A percentile compares a stretch with the other conserved stretches of the same genome.
These are phyloP conservation scores for Ceraceosorus bombacis DNA, from an alignment of 1,284 basidiomycete genomes.

Conservation along the genomic window DNA sequence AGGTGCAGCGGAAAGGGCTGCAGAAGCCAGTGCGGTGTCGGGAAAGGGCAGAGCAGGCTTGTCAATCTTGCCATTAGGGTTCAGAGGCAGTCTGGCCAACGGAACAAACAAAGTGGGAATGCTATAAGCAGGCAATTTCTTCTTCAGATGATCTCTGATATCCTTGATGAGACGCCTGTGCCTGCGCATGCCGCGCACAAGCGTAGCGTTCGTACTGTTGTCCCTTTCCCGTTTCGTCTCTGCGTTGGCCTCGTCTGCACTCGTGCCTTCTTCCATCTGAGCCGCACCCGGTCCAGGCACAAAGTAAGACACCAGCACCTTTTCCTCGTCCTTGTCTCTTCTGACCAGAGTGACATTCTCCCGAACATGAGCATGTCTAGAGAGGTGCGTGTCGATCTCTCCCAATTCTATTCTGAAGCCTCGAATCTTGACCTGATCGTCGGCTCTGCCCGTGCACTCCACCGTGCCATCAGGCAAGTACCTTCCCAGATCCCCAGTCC, in stretches of 20 bases:
- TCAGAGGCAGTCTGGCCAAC: slow-evolving; percentile 87
- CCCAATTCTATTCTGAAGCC: slow-evolving; percentile 98
- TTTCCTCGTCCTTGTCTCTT: slow-evolving; percentile 98
- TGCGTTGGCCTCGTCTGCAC: slow-evolving; percentile 51
- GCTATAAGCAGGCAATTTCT: slow-evolving; percentile 72
- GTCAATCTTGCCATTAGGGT: slow-evolving; percentile 98
- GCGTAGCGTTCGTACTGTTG: slow-evolving; percentile 13
- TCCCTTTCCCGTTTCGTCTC: slow-evolving; percentile 9
- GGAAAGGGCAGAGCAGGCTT: slow-evolving; percentile 98
- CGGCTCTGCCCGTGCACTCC: slow-evolving; percentile 93
- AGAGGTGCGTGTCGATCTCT: slow-evolving; percentile 94
- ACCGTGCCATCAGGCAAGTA: slow-evolving; percentile 89
- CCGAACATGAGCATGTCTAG: slow-evolving; percentile 81
- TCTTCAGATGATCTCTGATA: slow-evolving; percentile 90
- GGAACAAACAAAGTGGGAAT: slow-evolving; percentile 62
- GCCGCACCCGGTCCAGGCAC: slow-evolving; percentile 73
- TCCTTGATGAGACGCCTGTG: slow-evolving; percentile 70
- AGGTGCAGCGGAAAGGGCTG: slow-evolving; percentile 24
- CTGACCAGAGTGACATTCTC: slow-evolving; percentile 96
- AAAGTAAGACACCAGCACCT: slow-evolving; percentile 95
- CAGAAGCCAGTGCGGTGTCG: slow-evolving; percentile 70
- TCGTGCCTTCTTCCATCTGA: slow-evolving; percentile 60
- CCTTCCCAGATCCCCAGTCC: slow-evolving; percentile 89
- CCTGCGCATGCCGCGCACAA: slow-evolving; percentile 39
- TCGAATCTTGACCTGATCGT: slow-evolving; percentile 99